Evolutionary conservation across 169 alveolate species (phyloP).

Genomic region (Cryptosporidium ubiquitum): DNA sequence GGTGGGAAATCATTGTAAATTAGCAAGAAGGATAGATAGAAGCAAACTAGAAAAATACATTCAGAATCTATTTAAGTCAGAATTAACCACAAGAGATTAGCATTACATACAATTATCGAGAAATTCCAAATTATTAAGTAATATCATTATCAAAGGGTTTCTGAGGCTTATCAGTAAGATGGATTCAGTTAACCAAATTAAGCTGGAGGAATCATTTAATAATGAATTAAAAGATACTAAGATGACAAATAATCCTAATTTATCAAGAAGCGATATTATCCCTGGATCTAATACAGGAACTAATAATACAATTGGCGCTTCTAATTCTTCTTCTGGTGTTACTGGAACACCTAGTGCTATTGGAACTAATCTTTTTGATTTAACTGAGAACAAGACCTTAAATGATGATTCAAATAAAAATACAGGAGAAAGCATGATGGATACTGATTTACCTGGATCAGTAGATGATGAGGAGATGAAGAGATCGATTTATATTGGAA

Average conservation of each 20-base stretch:
- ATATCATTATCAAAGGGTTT: neutral
- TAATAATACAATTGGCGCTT: neutral
- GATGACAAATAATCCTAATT: neutral
- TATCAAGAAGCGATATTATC: neutral
- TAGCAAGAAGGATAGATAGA: neutral
- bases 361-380: neutral
- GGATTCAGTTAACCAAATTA: conserved; percentile 9
- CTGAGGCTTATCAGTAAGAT: conserved; percentile 16
- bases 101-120: neutral
- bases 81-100: neutral
- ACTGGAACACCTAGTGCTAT: neutral
- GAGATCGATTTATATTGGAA: conserved; percentile 71
- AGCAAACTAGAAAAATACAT: neutral
- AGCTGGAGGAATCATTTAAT: neutral
- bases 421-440: conserved; percentile 41
- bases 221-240: neutral
- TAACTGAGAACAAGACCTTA: neutral
- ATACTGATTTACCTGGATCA: conserved; percentile 39
- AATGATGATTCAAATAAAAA: conserved; percentile 14
- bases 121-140: neutral
- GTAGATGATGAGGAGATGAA: conserved; percentile 67
- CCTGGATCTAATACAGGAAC: neutral
- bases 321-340: neutral
- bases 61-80: neutral
- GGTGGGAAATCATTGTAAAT: neutral